Conservation (phyloP, 2,329 filamentous ascomycete species). For the Aspergillus quadricinctus region DNA sequence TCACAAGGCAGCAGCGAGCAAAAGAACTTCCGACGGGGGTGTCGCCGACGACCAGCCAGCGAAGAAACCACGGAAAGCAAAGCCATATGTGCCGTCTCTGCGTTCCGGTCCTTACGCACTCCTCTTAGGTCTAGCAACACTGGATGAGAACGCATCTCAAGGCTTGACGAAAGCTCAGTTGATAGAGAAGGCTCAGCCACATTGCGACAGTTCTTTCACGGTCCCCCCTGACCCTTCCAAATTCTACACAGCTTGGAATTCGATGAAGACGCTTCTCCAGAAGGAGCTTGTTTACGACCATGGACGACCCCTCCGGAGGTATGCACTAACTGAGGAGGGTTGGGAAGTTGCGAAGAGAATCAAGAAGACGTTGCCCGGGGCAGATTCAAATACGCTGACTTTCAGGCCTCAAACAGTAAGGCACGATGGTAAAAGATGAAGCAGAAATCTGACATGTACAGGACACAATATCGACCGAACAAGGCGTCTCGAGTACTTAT, state of each 20-base stretch:
- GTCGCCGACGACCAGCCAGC: conserved; percentile 32
- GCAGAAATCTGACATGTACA: conserved; percentile 2
- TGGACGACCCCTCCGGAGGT: conserved; percentile 63
- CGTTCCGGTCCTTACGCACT: conserved; percentile 73
- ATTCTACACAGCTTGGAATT: conserved; percentile 77
- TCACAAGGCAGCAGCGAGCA: conserved; percentile 30
- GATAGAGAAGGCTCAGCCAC: conserved; percentile 64
- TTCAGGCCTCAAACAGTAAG: conserved; percentile 14
- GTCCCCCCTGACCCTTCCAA: conserved; percentile 63
- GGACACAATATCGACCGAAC: conserved; percentile 1
- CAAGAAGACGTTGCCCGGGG: conserved; percentile 43
- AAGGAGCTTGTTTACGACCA: conserved; percentile 72
- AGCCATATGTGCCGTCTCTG: conserved; percentile 66
- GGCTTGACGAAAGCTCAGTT: conserved; percentile 66
- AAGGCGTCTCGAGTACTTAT: not conserved
- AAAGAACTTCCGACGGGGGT: conserved; percentile 28
- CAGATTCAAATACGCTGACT: conserved; percentile 13
- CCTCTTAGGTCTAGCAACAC: conserved; percentile 60
- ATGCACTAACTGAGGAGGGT: conserved; percentile 70
- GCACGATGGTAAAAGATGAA: not conserved
- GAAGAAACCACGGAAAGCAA: conserved; percentile 56
- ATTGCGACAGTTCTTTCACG: conserved; percentile 70
- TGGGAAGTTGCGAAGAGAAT: conserved; percentile 69
- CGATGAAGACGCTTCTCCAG: conserved; percentile 69
- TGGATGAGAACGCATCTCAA: conserved; percentile 51